Evolutionary conservation across 441 rosid species (phyloP).

Genomic region (Pelargonium citronellum): DNA sequence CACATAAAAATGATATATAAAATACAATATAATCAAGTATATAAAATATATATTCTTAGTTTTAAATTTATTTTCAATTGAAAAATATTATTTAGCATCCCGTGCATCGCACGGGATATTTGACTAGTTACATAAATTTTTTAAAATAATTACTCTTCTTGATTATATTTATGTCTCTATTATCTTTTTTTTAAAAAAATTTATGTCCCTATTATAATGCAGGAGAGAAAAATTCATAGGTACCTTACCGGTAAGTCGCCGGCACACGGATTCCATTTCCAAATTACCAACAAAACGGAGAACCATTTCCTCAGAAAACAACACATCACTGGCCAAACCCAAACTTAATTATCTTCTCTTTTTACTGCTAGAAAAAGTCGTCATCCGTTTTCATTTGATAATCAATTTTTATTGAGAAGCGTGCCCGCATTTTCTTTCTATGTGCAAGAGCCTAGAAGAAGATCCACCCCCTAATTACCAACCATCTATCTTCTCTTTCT

Average conservation of each 20-base stretch:
- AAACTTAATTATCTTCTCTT: neutral
- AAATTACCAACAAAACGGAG: neutral
- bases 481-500: neutral
- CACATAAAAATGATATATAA: too few relatives aligned
- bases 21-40: too few relatives aligned
- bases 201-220: neutral
- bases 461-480: too few relatives aligned
- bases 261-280: neutral
- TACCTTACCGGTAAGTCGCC: neutral
- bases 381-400: neutral
- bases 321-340: neutral
- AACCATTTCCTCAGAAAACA: slow-evolving; percentile 2
- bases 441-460: too few relatives aligned
- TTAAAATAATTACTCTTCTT: too few relatives aligned
- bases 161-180: too few relatives aligned
- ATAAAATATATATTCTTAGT: too few relatives aligned
- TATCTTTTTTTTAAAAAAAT: too few relatives aligned
- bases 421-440: slow-evolving; percentile 6
- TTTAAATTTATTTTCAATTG: too few relatives aligned
- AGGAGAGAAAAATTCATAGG: neutral
- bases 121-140: too few relatives aligned
- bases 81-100: too few relatives aligned
- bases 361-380: neutral
- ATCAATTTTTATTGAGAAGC: slow-evolving; percentile 4
- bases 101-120: too few relatives aligned